Evolutionary conservation across 176 grass and related monocot genomes (phyloP).

Genomic region (Zizania latifolia): DNA sequence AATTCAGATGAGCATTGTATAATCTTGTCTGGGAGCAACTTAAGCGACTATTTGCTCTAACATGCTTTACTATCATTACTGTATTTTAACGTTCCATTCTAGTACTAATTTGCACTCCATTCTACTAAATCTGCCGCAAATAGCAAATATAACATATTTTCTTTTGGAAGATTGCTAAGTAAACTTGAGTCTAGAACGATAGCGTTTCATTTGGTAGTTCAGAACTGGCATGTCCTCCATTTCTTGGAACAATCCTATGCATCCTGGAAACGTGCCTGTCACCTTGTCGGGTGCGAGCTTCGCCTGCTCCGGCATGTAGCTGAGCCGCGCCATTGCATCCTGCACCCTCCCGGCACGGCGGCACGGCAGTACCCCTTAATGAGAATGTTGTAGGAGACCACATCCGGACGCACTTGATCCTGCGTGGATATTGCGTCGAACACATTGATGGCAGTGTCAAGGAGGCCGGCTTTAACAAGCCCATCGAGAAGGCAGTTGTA

Average conservation of each 20-base stretch:
- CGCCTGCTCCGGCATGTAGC: constrained; percentile 31
- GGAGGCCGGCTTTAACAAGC: constrained; percentile 57
- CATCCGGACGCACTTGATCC: constrained; percentile 40
- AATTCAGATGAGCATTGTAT: background rate
- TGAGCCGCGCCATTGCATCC: constrained; percentile 43
- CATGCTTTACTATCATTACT: background rate
- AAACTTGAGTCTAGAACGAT: too few species aligned
- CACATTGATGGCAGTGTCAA: constrained; percentile 74
- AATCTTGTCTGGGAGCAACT: too few species aligned
- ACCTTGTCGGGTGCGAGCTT: constrained; percentile 62
- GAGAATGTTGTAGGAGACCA: constrained; percentile 73
- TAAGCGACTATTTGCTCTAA: background rate
- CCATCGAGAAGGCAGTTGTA: constrained; percentile 92
- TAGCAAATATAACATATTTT: background rate
- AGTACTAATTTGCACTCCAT: too few species aligned
- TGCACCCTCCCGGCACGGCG: constrained; percentile 35
- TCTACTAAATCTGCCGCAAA: too few species aligned
- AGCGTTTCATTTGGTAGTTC: background rate
- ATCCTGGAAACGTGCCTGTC: constrained; percentile 45
- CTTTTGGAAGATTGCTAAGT: background rate
- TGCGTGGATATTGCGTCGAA: constrained; percentile 67
- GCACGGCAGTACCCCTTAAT: constrained; percentile 84
- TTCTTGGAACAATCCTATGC: constrained; percentile 57
- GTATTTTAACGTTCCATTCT: too few species aligned
- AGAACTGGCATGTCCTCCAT: constrained; percentile 47